A percentile compares a stretch with the other conserved stretches of the same genome.
Evolutionary conservation across 2,329 filamentous ascomycete species (phyloP).

Genomic region (Calonectria henricotiae): DNA sequence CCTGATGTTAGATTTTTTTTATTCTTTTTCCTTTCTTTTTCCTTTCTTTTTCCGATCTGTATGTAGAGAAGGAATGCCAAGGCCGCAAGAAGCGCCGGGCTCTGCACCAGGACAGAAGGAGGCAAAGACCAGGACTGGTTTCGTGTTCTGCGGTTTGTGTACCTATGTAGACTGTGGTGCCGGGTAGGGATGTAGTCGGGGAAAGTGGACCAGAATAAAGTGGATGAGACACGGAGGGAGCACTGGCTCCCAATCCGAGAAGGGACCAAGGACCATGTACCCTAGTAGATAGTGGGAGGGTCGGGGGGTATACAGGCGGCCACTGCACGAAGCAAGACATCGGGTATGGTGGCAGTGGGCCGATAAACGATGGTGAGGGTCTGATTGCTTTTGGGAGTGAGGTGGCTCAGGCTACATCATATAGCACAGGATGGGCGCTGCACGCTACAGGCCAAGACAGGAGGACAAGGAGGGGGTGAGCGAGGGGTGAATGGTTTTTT

Average conservation of each 20-base stretch:
- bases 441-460: constrained; percentile 8
- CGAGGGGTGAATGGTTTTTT: neutral
- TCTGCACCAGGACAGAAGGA: constrained; percentile 7
- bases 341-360: constrained; percentile 35
- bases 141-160: constrained; percentile 13
- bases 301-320: neutral
- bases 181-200: constrained; percentile 12
- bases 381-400: constrained; percentile 26
- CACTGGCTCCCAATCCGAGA: constrained; percentile 3
- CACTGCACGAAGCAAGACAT: constrained; percentile 35
- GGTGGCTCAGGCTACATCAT: constrained; percentile 12
- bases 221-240: constrained; percentile 14
- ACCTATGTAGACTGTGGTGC: neutral
- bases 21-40: too few species aligned
- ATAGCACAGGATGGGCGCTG: constrained; percentile 8
- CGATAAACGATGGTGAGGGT: constrained; percentile 14
- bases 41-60: neutral
- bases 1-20: constrained; percentile 4
- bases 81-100: constrained; percentile 9
- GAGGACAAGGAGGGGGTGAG: neutral
- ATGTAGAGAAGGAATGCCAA: constrained; percentile 1
- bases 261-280: neutral
- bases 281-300: constrained; percentile 1
- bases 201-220: constrained; percentile 8
- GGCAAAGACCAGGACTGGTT: neutral